Percentiles rank a stretch among this genome's conserved stretches.
Evolutionary conservation across 176 grass and related monocot species (phyloP).

Genomic region (Rhynchospora breviuscula): DNA sequence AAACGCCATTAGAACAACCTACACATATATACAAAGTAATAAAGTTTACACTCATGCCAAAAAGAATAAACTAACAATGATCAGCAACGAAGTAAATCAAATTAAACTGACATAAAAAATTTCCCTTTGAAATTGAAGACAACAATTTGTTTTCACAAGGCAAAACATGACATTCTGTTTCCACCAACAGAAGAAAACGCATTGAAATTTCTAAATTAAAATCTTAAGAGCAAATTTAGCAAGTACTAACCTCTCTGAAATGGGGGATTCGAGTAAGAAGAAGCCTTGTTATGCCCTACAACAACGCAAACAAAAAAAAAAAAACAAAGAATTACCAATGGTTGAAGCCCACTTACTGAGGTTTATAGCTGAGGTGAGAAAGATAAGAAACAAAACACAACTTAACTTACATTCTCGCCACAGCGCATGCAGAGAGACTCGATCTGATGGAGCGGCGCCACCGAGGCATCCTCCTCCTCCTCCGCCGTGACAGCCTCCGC

Average conservation of each 20-base stretch:
- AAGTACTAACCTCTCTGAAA: slow-evolving; percentile 68
- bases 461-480: slow-evolving; percentile 31
- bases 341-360: background rate
- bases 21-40: slow-evolving; percentile 19
- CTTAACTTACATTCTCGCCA: slow-evolving; percentile 55
- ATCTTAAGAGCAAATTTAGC: background rate
- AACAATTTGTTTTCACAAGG: background rate
- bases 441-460: slow-evolving; percentile 60
- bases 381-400: background rate
- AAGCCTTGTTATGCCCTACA: slow-evolving; percentile 67
- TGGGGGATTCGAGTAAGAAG: slow-evolving; percentile 75
- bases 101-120: background rate
- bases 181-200: too few species aligned
- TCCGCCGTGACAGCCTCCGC: slow-evolving; percentile 45
- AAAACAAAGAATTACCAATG: background rate
- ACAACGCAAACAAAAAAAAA: background rate
- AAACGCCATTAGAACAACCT: slow-evolving; percentile 94
- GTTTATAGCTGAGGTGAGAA: background rate
- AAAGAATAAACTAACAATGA: too few species aligned
- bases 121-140: background rate
- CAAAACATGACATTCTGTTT: background rate
- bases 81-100: background rate
- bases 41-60: background rate
- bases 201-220: too few species aligned
- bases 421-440: slow-evolving; percentile 99